Conservation (phyloP, 164 flowering plant species). For the Stephania cephalantha region DNA sequence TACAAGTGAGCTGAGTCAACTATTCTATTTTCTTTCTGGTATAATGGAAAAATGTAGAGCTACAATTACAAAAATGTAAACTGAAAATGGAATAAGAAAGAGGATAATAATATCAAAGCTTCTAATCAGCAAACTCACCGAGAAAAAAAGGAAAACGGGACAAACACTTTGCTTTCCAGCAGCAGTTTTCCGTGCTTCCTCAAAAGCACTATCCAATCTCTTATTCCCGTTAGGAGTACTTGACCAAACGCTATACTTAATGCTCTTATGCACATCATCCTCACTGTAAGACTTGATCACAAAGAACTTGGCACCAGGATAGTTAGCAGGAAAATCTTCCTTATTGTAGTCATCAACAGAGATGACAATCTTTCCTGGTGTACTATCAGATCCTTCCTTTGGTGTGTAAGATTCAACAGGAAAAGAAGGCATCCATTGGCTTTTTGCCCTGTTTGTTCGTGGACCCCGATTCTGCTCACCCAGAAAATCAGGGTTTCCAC, state of each 20-base stretch:
- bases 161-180: slow-evolving; percentile 47
- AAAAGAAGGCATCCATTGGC: slow-evolving; percentile 27
- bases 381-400: slow-evolving; percentile 40
- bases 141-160: slow-evolving; percentile 81
- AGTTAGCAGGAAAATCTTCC: slow-evolving; percentile 54
- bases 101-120: not conserved
- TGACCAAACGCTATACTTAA: slow-evolving; percentile 88
- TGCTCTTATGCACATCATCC: slow-evolving; percentile 94
- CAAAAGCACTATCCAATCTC: slow-evolving; percentile 66
- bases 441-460: slow-evolving; percentile 44
- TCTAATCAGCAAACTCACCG: slow-evolving; percentile 43
- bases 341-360: slow-evolving; percentile 55
- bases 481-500: slow-evolving; percentile 32
- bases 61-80: not conserved
- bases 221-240: slow-evolving; percentile 94
- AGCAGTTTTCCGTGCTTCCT: slow-evolving; percentile 55
- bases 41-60: not conserved
- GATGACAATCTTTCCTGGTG: slow-evolving; percentile 51
- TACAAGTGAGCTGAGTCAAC: not conserved
- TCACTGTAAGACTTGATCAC: slow-evolving; percentile 90
- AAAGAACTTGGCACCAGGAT: slow-evolving; percentile 64
- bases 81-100: not conserved
- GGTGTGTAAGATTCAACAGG: slow-evolving; percentile 50
- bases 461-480: slow-evolving; percentile 70
- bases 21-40: not conserved